A percentile compares a stretch with the other conserved stretches of the same genome.
Evolutionary conservation across 1,284 basidiomycete species (phyloP).

Genomic region (Sanguinoderma infundibulare): DNA sequence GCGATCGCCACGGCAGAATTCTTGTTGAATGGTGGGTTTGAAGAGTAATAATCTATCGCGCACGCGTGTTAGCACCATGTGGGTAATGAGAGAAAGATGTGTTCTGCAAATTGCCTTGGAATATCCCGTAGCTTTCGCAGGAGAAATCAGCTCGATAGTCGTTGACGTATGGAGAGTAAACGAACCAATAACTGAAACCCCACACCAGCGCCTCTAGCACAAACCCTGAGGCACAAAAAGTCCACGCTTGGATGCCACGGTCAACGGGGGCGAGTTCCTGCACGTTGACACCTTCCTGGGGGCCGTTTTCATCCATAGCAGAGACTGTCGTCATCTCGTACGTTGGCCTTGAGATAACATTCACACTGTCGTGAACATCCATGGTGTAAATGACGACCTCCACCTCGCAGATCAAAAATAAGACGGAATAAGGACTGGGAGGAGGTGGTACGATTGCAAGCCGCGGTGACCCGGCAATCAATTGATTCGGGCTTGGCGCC

Average conservation of each 20-base stretch:
- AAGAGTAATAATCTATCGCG: constrained; percentile 17
- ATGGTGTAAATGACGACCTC: no score
- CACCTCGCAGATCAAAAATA: no score
- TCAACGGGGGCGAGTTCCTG: constrained; percentile 14
- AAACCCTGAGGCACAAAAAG: constrained; percentile 9
- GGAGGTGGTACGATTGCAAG: no score
- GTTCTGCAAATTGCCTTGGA: constrained; percentile 18
- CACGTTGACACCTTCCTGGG: not conserved
- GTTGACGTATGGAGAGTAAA: not conserved
- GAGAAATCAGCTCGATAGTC: not conserved
- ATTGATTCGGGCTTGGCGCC: no score
- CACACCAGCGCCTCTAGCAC: constrained; percentile 14
- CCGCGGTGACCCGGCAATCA: no score
- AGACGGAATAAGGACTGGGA: no score
- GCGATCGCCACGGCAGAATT: constrained; percentile 16
- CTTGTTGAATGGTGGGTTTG: constrained; percentile 16
- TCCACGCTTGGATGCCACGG: constrained; percentile 15
- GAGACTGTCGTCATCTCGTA: no score
- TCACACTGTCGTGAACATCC: no score
- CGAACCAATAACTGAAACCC: constrained; percentile 16
- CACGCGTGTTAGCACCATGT: not conserved
- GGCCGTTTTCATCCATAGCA: not conserved
- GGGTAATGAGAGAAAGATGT: not conserved
- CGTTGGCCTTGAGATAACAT: no score
- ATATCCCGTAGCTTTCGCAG: constrained; percentile 18